Base-by-base conservation (phyloP, 441 rosid species). In the Capsella rubella region DNA sequence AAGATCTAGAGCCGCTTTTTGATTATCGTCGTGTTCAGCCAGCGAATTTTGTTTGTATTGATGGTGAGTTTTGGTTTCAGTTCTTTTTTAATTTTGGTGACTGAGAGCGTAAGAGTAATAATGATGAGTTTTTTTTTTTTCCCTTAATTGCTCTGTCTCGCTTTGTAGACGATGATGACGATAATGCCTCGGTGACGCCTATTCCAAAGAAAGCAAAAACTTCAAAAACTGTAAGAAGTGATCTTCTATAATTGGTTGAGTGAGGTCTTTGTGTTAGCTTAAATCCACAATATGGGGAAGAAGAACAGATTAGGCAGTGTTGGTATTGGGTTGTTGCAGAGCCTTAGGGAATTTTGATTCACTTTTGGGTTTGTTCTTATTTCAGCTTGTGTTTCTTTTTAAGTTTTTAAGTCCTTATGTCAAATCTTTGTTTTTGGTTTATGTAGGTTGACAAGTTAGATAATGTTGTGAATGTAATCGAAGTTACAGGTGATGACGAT, bases 11-110 rank as follows among this genome's bases (percentile, higher is more conserved):
- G 53, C 90, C 97, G 32, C 81, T 95, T 75, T 95, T 95, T 78
- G 93, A 92, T 77, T 95, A 95, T 81, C 75, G 52, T 57, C 92
- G 96, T 21, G 97, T 95, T 67, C 97, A 90, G 84, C 99, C 94
- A 2, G 4, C 25, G 34, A 69, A 81, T 77, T 34, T 92, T 67
- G 61, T 87, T 61, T 69, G 49, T 78, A 57, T 92, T 47, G 97
- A 90, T 21, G 97, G 92, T 85, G 65, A 81, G 53, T 61, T 66
- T 58, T 21, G 25, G 25, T 21, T 21, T 21, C 25, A 21, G 25
- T 21, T 4, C 31, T 61, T 43, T 43, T 9, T 39, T 42, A 4
- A 42, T 12, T 42, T 68, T 55, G 35, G 27, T 45, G 16, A 55
- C 16, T 13, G 37, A 34, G 12, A 16, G 56, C 40, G 37, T 25